Percentiles rank a stretch among this genome's conserved stretches.
Conservation (phyloP, 257 asterid genomes). For the Nicotiana noctiflora region DNA sequence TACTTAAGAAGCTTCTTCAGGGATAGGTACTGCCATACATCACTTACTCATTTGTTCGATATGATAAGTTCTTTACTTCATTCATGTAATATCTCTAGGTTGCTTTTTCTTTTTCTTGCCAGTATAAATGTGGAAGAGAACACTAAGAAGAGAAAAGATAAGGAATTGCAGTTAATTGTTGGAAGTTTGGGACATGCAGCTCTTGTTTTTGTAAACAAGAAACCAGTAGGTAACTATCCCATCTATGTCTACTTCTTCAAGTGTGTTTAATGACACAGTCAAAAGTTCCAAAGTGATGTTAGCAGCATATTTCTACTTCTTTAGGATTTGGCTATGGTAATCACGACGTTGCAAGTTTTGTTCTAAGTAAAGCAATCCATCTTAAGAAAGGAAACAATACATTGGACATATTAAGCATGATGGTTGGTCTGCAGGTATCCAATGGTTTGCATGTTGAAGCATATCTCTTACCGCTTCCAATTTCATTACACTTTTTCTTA, state of each 20-base stretch:
- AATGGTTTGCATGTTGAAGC: neutral
- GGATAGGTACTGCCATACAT: neutral
- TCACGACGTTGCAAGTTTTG: constrained; percentile 61
- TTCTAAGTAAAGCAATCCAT: constrained; percentile 27
- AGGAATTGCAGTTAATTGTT: constrained; percentile 34
- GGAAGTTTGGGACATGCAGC: constrained; percentile 82
- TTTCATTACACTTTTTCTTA: neutral
- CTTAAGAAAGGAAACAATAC: constrained; percentile 51
- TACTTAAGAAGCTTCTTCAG: neutral
- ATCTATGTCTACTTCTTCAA: neutral
- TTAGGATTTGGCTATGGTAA: constrained; percentile 61
- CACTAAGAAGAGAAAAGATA: constrained; percentile 20
- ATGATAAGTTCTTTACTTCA: neutral
- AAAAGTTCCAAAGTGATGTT: neutral
- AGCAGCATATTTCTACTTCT: neutral
- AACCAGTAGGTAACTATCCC: constrained; percentile 37
- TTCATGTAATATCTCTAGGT: neutral
- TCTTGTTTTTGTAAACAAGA: constrained; percentile 61
- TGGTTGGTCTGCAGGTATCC: constrained; percentile 68
- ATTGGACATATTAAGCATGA: constrained; percentile 62
- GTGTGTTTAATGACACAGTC: neutral
- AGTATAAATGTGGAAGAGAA: constrained; percentile 43
- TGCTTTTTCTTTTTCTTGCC: constrained; percentile 17
- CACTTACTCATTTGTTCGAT: neutral
- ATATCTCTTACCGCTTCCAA: neutral